phyloP scores from a whole-genome alignment of 1,139 yeast species.

The Diutina scorzettiae region DNA sequence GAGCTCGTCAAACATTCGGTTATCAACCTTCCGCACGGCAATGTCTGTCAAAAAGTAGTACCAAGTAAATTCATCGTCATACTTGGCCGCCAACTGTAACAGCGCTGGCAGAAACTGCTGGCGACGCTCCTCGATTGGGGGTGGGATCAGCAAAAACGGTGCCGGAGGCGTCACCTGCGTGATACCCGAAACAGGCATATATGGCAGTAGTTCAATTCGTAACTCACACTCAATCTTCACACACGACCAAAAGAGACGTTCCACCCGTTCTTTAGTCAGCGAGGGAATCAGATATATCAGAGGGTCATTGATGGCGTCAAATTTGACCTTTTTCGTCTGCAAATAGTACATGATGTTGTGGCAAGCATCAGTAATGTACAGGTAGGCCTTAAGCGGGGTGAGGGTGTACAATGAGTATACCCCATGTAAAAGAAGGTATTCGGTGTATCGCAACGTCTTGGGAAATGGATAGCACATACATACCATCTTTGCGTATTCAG shows the following conservation, averaged over 20 bases:
- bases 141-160: conserved; percentile 30
- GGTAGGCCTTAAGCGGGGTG: conserved; percentile 29
- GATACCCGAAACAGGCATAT: conserved; percentile 30
- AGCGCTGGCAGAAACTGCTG: conserved; percentile 18
- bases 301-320: conserved; percentile 7
- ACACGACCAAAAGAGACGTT: conserved; percentile 34
- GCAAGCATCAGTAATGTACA: conserved; percentile 20
- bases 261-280: conserved; percentile 14
- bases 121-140: conserved; percentile 13
- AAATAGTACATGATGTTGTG: conserved; percentile 25
- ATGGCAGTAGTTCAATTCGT: conserved; percentile 32
- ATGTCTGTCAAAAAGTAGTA: conserved; percentile 36
- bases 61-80: conserved; percentile 32
- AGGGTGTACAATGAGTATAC: conserved; percentile 26
- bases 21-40: conserved; percentile 36
- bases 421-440: conserved; percentile 21
- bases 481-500: conserved; percentile 5
- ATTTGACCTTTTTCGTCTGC: conserved; percentile 8
- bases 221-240: conserved; percentile 35
- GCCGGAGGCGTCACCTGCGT: conserved; percentile 29
- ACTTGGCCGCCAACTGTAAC: conserved; percentile 18
- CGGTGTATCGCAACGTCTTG: conserved; percentile 7
- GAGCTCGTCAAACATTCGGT: conserved; percentile 29
- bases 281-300: conserved; percentile 8
- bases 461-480: conserved; percentile 6